phyloP scores from a whole-genome alignment of 495 filamentous ascomycete species.

The Astrothelium subdiscretum region DNA sequence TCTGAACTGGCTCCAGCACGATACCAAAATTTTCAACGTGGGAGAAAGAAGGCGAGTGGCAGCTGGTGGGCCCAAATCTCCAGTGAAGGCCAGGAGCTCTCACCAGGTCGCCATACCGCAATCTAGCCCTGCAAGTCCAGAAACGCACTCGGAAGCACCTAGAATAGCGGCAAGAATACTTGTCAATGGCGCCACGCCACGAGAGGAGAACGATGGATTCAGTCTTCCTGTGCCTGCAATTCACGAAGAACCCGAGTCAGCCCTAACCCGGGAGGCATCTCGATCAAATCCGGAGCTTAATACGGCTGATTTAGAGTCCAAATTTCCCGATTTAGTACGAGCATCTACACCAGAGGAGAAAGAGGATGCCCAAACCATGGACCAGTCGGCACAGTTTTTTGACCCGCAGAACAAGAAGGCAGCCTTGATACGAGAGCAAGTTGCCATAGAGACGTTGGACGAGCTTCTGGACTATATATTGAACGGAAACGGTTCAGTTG shows the following conservation, averaged over 20 bases:
- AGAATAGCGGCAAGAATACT: slow-evolving; percentile 26
- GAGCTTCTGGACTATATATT: slow-evolving; percentile 84
- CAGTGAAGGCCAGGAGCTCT: slow-evolving; percentile 7
- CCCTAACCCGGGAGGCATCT: neutral
- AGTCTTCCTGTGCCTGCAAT: neutral
- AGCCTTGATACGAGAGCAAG: slow-evolving; percentile 73
- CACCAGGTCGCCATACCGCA: neutral
- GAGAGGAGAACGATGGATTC: slow-evolving; percentile 6
- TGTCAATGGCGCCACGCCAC: slow-evolving; percentile 25
- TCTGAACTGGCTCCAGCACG: slow-evolving; percentile 92
- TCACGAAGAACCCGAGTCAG: neutral
- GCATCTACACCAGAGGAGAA: slow-evolving; percentile 9
- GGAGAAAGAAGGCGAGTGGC: slow-evolving; percentile 78
- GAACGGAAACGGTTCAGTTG: slow-evolving; percentile 72
- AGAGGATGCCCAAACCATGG: slow-evolving; percentile 41
- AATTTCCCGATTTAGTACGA: slow-evolving; percentile 13
- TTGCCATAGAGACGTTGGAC: slow-evolving; percentile 83
- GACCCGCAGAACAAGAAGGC: slow-evolving; percentile 80
- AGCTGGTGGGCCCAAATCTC: slow-evolving; percentile 43
- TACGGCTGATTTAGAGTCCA: slow-evolving; percentile 6
- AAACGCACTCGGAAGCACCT: neutral
- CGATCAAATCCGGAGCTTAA: slow-evolving; percentile 1
- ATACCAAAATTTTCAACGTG: slow-evolving; percentile 92
- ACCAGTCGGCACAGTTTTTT: slow-evolving; percentile 89
- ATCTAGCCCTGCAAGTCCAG: neutral